These are phyloP conservation scores for Solanum sitiens DNA, from an alignment of 257 asterid species.

Conservation along the genomic window DNA sequence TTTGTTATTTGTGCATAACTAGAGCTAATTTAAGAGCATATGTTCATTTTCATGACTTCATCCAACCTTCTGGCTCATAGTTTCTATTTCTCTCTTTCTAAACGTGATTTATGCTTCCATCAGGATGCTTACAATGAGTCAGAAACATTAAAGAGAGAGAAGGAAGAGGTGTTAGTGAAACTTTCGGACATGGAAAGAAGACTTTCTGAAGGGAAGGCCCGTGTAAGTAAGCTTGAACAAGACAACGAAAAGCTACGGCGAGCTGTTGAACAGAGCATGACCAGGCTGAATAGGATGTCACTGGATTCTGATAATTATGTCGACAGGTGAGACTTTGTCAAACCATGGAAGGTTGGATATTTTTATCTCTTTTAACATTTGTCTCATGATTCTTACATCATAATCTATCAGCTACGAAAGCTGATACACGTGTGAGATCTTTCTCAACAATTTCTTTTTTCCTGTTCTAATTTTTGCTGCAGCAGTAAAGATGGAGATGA, in stretches of 20 bases:
- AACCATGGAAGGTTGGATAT: background rate
- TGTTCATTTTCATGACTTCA: background rate
- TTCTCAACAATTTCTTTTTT: background rate
- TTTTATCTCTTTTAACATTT: background rate
- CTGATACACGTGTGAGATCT: background rate
- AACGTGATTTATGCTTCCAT: constrained; percentile 9
- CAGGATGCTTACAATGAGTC: constrained; percentile 71
- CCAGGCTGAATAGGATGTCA: constrained; percentile 97
- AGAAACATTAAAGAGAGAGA: constrained; percentile 50
- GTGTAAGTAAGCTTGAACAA: constrained; percentile 79
- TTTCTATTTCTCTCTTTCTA: background rate
- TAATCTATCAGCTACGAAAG: background rate
- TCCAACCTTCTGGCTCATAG: background rate
- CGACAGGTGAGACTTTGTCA: constrained; percentile 56
- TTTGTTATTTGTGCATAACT: background rate
- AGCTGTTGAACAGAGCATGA: constrained; percentile 96
- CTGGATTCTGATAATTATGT: constrained; percentile 94
- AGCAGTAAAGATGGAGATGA: background rate
- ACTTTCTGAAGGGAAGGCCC: constrained; percentile 57
- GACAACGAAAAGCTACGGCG: constrained; percentile 92
- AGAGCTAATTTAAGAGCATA: background rate
- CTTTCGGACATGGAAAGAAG: constrained; percentile 58
- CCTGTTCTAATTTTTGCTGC: background rate
- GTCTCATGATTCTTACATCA: background rate
- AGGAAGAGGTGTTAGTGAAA: constrained; percentile 49